Percentiles rank a stretch among this genome's conserved stretches.
Evolutionary conservation across 192 early-diverging fungal species (phyloP).

Genomic region (Chytriomyces sp.): DNA sequence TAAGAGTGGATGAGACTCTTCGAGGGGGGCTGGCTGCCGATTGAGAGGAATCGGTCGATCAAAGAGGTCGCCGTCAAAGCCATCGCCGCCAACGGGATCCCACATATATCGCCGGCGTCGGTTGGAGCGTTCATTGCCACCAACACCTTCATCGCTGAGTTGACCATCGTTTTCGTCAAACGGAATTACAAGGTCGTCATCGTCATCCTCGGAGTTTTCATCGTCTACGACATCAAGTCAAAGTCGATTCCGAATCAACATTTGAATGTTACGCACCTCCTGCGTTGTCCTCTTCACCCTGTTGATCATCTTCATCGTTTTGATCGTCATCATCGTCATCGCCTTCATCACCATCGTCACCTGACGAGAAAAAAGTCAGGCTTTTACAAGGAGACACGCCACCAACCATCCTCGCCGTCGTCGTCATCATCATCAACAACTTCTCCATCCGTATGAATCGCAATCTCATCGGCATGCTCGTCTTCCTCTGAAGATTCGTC

Average conservation of each 20-base stretch:
- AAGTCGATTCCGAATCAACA: conserved; percentile 56
- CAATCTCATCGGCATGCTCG: conserved; percentile 61
- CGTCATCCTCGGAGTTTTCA: conserved; percentile 48
- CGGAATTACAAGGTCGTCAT: conserved; percentile 49
- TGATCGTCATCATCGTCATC: conserved; percentile 62
- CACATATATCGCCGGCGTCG: conserved; percentile 15
- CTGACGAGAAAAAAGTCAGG: no score
- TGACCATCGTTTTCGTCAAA: conserved; percentile 27
- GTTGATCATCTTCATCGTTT: conserved; percentile 41
- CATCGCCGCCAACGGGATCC: conserved; percentile 18
- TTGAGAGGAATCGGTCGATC: conserved; percentile 21
- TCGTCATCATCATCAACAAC: conserved; percentile 45
- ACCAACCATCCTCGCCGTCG: conserved; percentile 38
- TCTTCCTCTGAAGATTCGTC: conserved; percentile 46
- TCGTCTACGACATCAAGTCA: conserved; percentile 54
- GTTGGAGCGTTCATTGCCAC: conserved; percentile 11
- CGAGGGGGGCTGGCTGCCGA: conserved; percentile 8
- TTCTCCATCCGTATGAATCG: conserved; percentile 55
- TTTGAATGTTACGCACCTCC: conserved; percentile 20
- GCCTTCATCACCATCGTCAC: conserved; percentile 44
- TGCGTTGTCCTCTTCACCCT: conserved; percentile 55
- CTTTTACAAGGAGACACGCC: no score
- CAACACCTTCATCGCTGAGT: conserved; percentile 23
- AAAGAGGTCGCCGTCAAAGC: conserved; percentile 23
- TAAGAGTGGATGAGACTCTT: conserved; percentile 23